These are phyloP conservation scores for Aegilops longissima DNA, from an alignment of 176 grass and related monocot genomes.

Conservation along the genomic window DNA sequence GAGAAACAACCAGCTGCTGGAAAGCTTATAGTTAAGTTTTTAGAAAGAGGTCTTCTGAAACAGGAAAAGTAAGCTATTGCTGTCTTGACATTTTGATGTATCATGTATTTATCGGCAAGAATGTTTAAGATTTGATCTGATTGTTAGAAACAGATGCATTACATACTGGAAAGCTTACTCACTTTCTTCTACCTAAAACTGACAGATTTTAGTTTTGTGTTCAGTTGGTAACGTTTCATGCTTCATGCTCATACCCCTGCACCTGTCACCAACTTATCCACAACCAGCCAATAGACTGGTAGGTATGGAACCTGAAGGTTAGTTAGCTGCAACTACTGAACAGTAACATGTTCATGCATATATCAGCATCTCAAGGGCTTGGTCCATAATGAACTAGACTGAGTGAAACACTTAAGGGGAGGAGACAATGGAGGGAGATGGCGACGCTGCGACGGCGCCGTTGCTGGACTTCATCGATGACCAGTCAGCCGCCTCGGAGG, in stretches of 20 bases:
- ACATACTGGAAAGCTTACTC: neutral
- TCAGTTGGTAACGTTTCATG: neutral
- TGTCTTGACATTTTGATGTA: slow-evolving; percentile 18
- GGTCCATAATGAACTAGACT: slow-evolving; percentile 26
- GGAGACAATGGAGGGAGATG: slow-evolving; percentile 47
- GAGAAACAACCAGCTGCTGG: slow-evolving; percentile 50
- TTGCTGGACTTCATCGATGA: slow-evolving; percentile 42
- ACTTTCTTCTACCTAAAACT: slow-evolving; percentile 12
- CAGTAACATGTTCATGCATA: neutral
- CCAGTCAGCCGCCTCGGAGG: slow-evolving; percentile 42
- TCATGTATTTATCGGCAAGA: slow-evolving; percentile 1
- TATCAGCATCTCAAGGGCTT: neutral
- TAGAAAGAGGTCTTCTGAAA: slow-evolving; percentile 76
- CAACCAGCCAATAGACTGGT: slow-evolving; percentile 24
- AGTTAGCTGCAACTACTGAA: slow-evolving; percentile 22
- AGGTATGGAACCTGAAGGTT: slow-evolving; percentile 33
- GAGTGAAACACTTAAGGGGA: slow-evolving; percentile 12
- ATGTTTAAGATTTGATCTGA: neutral
- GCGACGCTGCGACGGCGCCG: neutral
- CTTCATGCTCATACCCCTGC: neutral
- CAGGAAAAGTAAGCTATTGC: slow-evolving; percentile 36
- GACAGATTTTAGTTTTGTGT: neutral
- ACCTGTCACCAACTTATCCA: slow-evolving; percentile 14
- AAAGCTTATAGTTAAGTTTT: slow-evolving; percentile 71
- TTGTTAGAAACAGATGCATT: neutral